Base-by-base conservation (phyloP, 208 protist species). In the Leishmania arabica region DNA sequence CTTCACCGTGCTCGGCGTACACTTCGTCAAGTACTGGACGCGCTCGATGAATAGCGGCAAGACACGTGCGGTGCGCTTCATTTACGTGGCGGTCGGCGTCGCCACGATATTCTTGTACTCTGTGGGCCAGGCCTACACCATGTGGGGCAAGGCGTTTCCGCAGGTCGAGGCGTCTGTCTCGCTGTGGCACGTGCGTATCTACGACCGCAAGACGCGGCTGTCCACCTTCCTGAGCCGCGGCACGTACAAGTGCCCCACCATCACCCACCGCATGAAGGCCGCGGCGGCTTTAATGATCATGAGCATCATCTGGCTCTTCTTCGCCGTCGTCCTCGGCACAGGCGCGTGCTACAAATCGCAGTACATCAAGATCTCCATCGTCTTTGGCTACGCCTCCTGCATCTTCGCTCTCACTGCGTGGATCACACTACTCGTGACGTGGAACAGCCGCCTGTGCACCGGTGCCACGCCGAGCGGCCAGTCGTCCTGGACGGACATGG, bases 211-310 rank as follows among this genome's bases (percentile, higher is more conserved):
- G 56, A 85, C 83, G 60, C 56, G 79, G 34, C 53, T 86, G 40
- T 84, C 76, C 69, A 89, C 86, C 24, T 92, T 79, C 82, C 72
- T 92, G n/a, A 87, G 73, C 79, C 89, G 81, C 49, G 58, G 80
- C 58, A 66, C 81, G 3, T 92, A 89, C 86, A 75, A 75, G 79
- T 92, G 89, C 82, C 80, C 78, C 49, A 83, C 84, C 51, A 84
- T 85, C 82, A 92, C 82, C 42, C 81, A 78, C 56, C 81, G 81
- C 82, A 89, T 92, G 84, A 92, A 90, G 86, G 85, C 82, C 0
- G 84, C 88, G 37, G 86, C 81, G 3, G 89, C 75, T 24, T 88
- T 92, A 56, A 87, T 87, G 70, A 89, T 90, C 42, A 73, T 92
- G 80, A 84, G 79, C 66, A 80, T 82, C 69, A 89, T 90, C 45